phyloP scores from a whole-genome alignment of 2,329 filamentous ascomycete genomes.

The Fusarium sp. region DNA sequence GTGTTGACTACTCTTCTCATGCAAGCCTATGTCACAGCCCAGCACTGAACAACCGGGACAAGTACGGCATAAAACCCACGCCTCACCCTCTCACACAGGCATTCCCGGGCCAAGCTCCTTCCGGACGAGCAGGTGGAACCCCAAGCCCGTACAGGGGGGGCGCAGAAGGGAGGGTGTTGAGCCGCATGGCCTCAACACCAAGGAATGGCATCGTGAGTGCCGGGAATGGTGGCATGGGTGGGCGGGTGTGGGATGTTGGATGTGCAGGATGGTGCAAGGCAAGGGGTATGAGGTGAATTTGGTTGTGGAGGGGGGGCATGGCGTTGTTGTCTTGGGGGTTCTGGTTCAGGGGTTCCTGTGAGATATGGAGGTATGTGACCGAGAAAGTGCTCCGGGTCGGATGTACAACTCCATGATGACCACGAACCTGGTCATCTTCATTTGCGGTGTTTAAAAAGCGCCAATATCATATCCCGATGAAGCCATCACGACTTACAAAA shows the following conservation, averaged over 20 bases:
- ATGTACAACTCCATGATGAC: background rate
- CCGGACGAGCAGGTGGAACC: slow-evolving; percentile 7
- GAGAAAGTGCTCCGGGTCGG: background rate
- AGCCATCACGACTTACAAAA: slow-evolving; percentile 30
- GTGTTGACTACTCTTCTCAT: background rate
- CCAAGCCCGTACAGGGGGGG: background rate
- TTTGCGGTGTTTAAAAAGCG: background rate
- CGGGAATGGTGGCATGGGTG: background rate
- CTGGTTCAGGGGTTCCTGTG: background rate
- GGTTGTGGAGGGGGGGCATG: background rate
- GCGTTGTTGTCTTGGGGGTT: background rate
- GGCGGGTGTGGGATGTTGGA: background rate
- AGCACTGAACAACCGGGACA: background rate
- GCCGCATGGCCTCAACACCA: slow-evolving; percentile 18
- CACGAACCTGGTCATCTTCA: background rate
- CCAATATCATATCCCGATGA: slow-evolving; percentile 3
- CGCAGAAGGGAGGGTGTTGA: slow-evolving; percentile 1
- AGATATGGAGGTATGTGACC: background rate
- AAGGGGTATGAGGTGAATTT: background rate
- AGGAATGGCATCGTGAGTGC: background rate
- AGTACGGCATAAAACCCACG: background rate
- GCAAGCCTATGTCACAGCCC: background rate
- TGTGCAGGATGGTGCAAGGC: background rate
- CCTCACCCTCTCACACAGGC: background rate
- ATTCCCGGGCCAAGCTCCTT: slow-evolving; percentile 1